These are phyloP conservation scores for Blumeria hordei DNA, from an alignment of 2,329 filamentous ascomycete genomes.

Conservation along the genomic window DNA sequence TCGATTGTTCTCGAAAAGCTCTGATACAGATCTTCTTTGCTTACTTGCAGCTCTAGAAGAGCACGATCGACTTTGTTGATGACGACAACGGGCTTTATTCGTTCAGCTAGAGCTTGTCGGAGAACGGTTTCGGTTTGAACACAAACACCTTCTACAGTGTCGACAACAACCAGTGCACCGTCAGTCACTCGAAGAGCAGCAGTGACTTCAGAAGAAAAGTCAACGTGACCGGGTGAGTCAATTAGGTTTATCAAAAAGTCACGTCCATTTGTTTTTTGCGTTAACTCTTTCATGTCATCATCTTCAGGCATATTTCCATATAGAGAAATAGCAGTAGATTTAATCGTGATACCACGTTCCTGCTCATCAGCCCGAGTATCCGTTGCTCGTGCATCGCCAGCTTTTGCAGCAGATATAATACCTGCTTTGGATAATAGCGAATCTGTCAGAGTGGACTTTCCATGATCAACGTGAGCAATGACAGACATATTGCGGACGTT, in stretches of 20 bases:
- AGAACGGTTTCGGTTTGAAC: slow-evolving; percentile 99
- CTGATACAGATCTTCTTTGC: slow-evolving; percentile 98
- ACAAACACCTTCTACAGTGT: slow-evolving; percentile 98
- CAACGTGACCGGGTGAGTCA: slow-evolving; percentile 98
- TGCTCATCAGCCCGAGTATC: slow-evolving; percentile 96
- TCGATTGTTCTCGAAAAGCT: slow-evolving; percentile 98
- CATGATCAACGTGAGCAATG: slow-evolving; percentile 99
- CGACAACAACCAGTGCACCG: slow-evolving; percentile 97
- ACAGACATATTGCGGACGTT: slow-evolving; percentile 94
- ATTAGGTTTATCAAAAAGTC: slow-evolving; percentile 99
- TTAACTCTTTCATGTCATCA: slow-evolving; percentile 89
- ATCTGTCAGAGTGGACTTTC: slow-evolving; percentile 98
- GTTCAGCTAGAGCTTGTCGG: slow-evolving; percentile 95
- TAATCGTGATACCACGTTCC: slow-evolving; percentile 99
- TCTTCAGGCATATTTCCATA: slow-evolving; percentile 61
- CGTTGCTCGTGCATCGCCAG: slow-evolving; percentile 84
- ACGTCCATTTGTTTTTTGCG: slow-evolving; percentile 67
- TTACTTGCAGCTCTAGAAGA: slow-evolving; percentile 94
- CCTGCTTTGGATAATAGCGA: slow-evolving; percentile 96
- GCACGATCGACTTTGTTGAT: slow-evolving; percentile 99
- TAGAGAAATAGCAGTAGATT: slow-evolving; percentile 98
- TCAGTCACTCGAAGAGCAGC: slow-evolving; percentile 99
- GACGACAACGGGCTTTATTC: slow-evolving; percentile 98
- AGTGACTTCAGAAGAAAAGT: slow-evolving; percentile 99
- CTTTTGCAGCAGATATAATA: slow-evolving; percentile 97